Percentiles rank a stretch among this genome's conserved stretches.
phyloP scores from a whole-genome alignment of 164 flowering plant species.

The Litsea cubeba region DNA sequence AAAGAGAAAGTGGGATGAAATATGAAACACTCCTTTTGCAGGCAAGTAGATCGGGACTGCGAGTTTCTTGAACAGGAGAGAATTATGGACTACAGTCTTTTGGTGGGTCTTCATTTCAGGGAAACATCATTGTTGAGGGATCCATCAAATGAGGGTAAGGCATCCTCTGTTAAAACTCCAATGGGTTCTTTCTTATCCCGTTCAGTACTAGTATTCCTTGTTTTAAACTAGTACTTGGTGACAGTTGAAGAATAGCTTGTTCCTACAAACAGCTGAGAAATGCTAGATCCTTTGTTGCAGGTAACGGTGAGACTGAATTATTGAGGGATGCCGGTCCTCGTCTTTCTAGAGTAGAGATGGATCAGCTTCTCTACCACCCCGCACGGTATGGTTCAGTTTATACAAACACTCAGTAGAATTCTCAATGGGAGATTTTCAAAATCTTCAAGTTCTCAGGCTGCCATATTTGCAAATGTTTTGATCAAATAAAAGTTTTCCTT shows the following conservation, averaged over 20 bases:
- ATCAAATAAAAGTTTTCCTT: no score
- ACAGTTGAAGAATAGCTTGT: neutral
- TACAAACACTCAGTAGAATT: neutral
- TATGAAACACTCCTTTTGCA: constrained; percentile 18
- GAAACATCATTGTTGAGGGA: constrained; percentile 33
- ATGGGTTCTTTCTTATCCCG: neutral
- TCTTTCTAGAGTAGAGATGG: constrained; percentile 56
- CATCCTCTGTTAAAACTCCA: constrained; percentile 25
- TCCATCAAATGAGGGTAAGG: constrained; percentile 18
- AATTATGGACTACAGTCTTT: constrained; percentile 89
- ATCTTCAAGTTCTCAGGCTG: no score
- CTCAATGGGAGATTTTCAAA: no score
- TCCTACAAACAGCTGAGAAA: neutral
- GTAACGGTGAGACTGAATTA: constrained; percentile 31
- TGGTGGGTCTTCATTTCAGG: constrained; percentile 79
- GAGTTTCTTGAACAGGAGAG: constrained; percentile 88
- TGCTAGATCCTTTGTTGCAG: constrained; percentile 22
- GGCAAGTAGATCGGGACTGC: constrained; percentile 88
- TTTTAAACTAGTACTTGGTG: neutral
- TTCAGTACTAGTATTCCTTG: neutral
- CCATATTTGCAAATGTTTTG: no score
- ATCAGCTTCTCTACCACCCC: constrained; percentile 54
- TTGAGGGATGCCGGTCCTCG: constrained; percentile 29
- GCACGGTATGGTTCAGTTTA: constrained; percentile 26
- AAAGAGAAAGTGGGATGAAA: neutral